Conservation (phyloP, 1,284 basidiomycete genomes). For the Tilletia caries region DNA sequence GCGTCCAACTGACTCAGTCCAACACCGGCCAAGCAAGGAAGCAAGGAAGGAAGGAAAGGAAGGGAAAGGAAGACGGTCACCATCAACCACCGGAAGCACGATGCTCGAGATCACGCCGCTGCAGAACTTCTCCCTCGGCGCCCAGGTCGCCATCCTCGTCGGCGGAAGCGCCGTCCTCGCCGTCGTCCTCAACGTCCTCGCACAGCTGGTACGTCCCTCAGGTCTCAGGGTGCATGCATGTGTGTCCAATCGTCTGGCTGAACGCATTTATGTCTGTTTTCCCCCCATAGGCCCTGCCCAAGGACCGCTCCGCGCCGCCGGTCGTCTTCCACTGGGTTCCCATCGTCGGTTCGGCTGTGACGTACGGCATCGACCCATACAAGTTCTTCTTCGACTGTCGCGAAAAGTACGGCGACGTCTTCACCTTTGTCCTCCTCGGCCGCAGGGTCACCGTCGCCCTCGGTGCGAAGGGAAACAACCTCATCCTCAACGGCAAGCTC, state of each 20-base stretch:
- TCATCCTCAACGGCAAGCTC: slow-evolving; percentile 89
- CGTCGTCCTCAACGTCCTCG: slow-evolving; percentile 63
- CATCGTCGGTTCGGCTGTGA: slow-evolving; percentile 68
- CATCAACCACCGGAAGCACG: no score
- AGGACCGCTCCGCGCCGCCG: slow-evolving; percentile 60
- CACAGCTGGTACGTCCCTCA: slow-evolving; percentile 61
- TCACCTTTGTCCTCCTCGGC: slow-evolving; percentile 75
- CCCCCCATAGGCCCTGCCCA: slow-evolving; percentile 53
- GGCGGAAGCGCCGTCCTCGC: slow-evolving; percentile 18
- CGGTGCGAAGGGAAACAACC: slow-evolving; percentile 87
- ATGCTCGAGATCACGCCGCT: slow-evolving; percentile 14
- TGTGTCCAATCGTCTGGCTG: slow-evolving; percentile 13
- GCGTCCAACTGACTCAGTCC: no score
- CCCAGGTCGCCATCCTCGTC: slow-evolving; percentile 17
- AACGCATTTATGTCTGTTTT: slow-evolving; percentile 22
- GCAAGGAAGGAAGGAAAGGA: no score
- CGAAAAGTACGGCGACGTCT: slow-evolving; percentile 78
- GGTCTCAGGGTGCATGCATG: slow-evolving; percentile 10
- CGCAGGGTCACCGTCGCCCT: slow-evolving; percentile 86
- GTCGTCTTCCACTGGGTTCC: slow-evolving; percentile 76
- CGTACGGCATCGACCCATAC: slow-evolving; percentile 76
- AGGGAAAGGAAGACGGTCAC: no score
- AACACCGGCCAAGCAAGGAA: no score
- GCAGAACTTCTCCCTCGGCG: slow-evolving; percentile 7
- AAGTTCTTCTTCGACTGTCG: slow-evolving; percentile 71